phyloP scores from a whole-genome alignment of 148 eudicot species.

The Chenopodium suecicum region DNA sequence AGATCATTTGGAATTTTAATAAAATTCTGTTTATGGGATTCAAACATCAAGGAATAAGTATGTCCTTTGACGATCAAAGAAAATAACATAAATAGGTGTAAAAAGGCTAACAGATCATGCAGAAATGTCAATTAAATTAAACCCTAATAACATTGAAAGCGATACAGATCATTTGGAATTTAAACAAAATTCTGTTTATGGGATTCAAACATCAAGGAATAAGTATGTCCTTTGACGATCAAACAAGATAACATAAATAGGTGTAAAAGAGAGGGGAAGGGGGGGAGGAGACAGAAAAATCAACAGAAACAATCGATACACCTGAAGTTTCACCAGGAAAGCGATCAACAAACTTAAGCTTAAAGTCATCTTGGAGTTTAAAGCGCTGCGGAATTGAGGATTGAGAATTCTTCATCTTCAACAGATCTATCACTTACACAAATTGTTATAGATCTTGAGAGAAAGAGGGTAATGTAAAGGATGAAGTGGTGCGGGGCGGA shows the following conservation, averaged over 20 bases:
- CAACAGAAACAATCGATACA: constrained; percentile 1
- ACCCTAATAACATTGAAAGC: too few species aligned
- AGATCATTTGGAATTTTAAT: too few species aligned
- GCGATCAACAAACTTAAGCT: constrained; percentile 3
- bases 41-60: not conserved
- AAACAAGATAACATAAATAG: constrained; percentile 1
- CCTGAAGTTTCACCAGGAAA: constrained; percentile 20
- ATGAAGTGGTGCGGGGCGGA: not conserved
- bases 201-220: too few species aligned
- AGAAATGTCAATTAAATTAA: too few species aligned
- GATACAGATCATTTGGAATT: too few species aligned
- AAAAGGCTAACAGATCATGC: not conserved
- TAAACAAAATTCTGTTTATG: too few species aligned
- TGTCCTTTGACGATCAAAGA: too few species aligned
- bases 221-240: constrained; percentile 3
- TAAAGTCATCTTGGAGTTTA: not conserved
- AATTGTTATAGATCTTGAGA: constrained; percentile 7
- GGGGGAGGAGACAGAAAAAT: not conserved
- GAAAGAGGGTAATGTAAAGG: not conserved
- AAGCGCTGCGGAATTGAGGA: not conserved
- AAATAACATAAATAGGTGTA: too few species aligned
- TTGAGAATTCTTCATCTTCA: constrained; percentile 11
- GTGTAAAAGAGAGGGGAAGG: not conserved
- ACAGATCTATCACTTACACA: not conserved
- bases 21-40: too few species aligned